phyloP scores from a whole-genome alignment of 192 early-diverging fungal genomes.

The Entomortierella chlamydospora region DNA sequence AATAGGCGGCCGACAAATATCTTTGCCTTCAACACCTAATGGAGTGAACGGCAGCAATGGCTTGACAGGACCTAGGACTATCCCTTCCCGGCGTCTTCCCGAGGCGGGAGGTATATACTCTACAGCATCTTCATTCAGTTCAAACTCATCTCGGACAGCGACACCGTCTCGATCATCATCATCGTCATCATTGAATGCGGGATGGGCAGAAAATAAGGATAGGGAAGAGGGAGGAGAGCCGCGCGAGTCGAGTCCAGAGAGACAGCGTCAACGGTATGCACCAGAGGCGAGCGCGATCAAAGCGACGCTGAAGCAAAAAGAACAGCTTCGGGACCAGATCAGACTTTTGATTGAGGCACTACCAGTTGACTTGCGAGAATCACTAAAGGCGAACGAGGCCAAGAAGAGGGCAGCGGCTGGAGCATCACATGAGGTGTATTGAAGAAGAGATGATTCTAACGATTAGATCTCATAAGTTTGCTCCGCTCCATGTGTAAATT shows the following conservation, averaged over 20 bases:
- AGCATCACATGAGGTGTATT: conserved; percentile 6
- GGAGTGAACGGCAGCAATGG: not conserved
- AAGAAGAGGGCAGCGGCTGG: conserved; percentile 30
- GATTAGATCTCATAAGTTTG: no score
- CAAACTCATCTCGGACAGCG: conserved; percentile 20
- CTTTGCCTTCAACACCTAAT: conserved; percentile 14
- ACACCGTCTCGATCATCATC: conserved; percentile 48
- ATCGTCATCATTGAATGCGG: conserved; percentile 38
- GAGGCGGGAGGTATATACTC: conserved; percentile 6
- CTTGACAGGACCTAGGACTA: conserved; percentile 15
- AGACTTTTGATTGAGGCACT: conserved; percentile 40
- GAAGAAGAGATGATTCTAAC: not conserved
- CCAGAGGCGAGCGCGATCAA: conserved; percentile 51
- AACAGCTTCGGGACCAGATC: conserved; percentile 48
- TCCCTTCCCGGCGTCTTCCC: conserved; percentile 5
- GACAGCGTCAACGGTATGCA: conserved; percentile 40
- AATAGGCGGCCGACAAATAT: not conserved
- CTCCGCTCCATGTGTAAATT: no score
- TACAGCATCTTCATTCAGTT: conserved; percentile 39
- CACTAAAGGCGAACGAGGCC: conserved; percentile 40
- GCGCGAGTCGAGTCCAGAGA: conserved; percentile 40
- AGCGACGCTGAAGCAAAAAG: conserved; percentile 45
- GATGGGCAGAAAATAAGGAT: conserved; percentile 14
- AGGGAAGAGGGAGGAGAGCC: not conserved
- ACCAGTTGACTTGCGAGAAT: conserved; percentile 43